Conservation (phyloP, 2,329 filamentous ascomycete genomes). For the Ascosphaera pollenicola region DNA sequence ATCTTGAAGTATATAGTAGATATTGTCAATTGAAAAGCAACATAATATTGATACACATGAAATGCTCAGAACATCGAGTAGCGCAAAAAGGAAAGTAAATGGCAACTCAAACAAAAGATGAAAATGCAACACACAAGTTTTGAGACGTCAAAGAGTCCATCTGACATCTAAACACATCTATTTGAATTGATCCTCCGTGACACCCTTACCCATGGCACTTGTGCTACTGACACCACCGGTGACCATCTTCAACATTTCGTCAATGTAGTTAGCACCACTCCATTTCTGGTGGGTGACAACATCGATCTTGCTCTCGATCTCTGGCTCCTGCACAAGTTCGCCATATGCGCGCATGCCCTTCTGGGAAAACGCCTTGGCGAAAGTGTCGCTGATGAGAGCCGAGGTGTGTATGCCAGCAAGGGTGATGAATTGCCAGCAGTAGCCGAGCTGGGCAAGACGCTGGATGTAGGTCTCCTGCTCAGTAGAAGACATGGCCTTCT, state of each 20-base stretch:
- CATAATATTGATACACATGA: no score
- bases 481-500: slow-evolving; percentile 71
- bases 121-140: no score
- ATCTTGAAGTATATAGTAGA: not conserved
- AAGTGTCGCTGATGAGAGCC: slow-evolving; percentile 74
- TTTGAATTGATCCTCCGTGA: slow-evolving; percentile 99
- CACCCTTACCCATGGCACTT: slow-evolving; percentile 89
- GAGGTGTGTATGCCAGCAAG: slow-evolving; percentile 79
- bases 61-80: no score
- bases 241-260: slow-evolving; percentile 93
- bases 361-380: slow-evolving; percentile 59
- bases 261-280: slow-evolving; percentile 85
- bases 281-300: slow-evolving; percentile 99
- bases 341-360: slow-evolving; percentile 92
- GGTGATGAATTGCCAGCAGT: slow-evolving; percentile 71
- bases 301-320: slow-evolving; percentile 76
- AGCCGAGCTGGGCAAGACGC: slow-evolving; percentile 66
- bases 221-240: slow-evolving; percentile 80
- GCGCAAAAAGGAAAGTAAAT: no score
- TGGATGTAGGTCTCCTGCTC: slow-evolving; percentile 97
- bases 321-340: slow-evolving; percentile 91
- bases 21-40: no score
- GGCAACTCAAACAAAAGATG: no score
- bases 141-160: no score
- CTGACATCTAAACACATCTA: no score